Percentiles rank a stretch among this genome's conserved stretches.
These are phyloP conservation scores for Aspergillus funiculosus DNA, from an alignment of 495 filamentous ascomycete species.

Conservation along the genomic window DNA sequence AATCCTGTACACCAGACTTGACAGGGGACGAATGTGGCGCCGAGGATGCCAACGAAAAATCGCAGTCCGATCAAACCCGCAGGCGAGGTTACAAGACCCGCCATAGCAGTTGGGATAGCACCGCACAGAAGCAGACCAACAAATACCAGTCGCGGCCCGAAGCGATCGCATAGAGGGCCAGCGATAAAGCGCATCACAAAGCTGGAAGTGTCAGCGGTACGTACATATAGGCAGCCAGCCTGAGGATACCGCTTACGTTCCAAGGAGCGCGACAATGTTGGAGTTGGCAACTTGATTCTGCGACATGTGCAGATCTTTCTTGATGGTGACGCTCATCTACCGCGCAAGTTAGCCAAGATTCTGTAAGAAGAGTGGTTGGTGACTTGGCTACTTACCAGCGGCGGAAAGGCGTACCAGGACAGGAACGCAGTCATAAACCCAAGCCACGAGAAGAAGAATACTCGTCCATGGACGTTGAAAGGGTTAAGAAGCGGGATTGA, in stretches of 20 bases:
- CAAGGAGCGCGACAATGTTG: conserved; percentile 80
- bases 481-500: conserved; percentile 80
- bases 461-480: conserved; percentile 73
- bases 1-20: conserved; percentile 95
- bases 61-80: conserved; percentile 69
- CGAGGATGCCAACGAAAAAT: conserved; percentile 92
- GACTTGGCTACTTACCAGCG: conserved; percentile 54
- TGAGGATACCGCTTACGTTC: conserved; percentile 56
- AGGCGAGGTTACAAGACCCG: conserved; percentile 66
- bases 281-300: conserved; percentile 75
- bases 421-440: conserved; percentile 96
- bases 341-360: conserved; percentile 7
- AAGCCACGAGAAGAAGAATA: conserved; percentile 92
- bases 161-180: conserved; percentile 79
- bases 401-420: conserved; percentile 82
- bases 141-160: conserved; percentile 80
- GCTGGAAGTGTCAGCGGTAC: conserved; percentile 39
- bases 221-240: background rate
- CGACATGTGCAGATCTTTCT: conserved; percentile 66
- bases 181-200: conserved; percentile 76
- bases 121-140: conserved; percentile 68
- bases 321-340: conserved; percentile 68
- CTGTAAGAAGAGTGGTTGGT: background rate
- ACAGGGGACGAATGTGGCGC: conserved; percentile 87
- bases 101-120: conserved; percentile 74